phyloP scores from a whole-genome alignment of 345 rosid genomes.

The Eutrema yunnanense region DNA sequence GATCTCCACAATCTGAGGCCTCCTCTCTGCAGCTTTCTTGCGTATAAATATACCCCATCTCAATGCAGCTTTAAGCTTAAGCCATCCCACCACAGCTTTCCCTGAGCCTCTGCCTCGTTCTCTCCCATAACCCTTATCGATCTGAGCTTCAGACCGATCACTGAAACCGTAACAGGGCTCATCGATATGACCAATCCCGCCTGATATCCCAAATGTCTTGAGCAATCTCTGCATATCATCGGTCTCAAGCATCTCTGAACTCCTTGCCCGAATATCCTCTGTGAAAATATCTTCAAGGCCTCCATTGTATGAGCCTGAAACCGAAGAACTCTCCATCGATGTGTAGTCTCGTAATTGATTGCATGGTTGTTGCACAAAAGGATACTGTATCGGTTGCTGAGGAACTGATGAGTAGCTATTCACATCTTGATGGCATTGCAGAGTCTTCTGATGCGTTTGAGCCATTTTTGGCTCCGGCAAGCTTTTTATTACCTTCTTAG shows the following conservation, averaged over 20 bases:
- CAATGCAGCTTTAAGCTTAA: slow-evolving; percentile 72
- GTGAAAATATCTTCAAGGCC: slow-evolving; percentile 55
- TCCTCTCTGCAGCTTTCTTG: slow-evolving; percentile 37
- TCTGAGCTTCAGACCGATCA: slow-evolving; percentile 41
- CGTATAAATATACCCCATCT: slow-evolving; percentile 90
- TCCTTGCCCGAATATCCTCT: slow-evolving; percentile 60
- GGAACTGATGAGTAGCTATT: slow-evolving; percentile 33
- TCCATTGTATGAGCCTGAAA: slow-evolving; percentile 34
- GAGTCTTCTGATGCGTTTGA: slow-evolving; percentile 11
- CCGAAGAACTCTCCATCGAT: slow-evolving; percentile 33
- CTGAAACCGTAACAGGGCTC: slow-evolving; percentile 47
- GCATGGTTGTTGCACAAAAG: slow-evolving; percentile 35
- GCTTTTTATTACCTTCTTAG: slow-evolving; percentile 27
- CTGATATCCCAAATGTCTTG: slow-evolving; percentile 41
- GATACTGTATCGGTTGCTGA: slow-evolving; percentile 47
- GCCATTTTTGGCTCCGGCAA: slow-evolving; percentile 5
- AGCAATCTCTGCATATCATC: slow-evolving; percentile 84
- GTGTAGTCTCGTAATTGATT: slow-evolving; percentile 30
- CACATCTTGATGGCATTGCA: slow-evolving; percentile 33
- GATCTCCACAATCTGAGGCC: slow-evolving; percentile 20
- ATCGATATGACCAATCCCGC: slow-evolving; percentile 36
- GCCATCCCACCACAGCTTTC: slow-evolving; percentile 93
- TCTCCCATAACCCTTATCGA: slow-evolving; percentile 27
- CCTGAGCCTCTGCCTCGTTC: slow-evolving; percentile 53
- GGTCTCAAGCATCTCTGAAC: slow-evolving; percentile 75